phyloP scores from a whole-genome alignment of 441 rosid genomes.

The Bocquillonia castaneifolia region DNA sequence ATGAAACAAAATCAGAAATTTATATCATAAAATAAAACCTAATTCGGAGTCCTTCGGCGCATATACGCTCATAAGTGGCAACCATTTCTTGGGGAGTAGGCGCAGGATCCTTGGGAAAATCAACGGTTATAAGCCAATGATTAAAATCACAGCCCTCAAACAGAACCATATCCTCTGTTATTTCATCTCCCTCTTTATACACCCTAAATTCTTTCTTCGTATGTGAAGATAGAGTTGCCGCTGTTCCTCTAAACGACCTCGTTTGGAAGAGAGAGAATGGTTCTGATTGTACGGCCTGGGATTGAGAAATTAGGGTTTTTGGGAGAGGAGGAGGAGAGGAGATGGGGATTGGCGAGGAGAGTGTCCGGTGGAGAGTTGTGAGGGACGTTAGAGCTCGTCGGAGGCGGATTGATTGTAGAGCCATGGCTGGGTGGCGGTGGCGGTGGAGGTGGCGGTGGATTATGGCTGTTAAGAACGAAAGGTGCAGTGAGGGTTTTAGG shows the following conservation, averaged over 20 bases:
- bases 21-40: conserved; percentile 42
- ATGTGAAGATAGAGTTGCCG: conserved; percentile 25
- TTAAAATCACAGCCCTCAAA: conserved; percentile 75
- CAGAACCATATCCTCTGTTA: conserved; percentile 54
- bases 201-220: conserved; percentile 28
- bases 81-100: conserved; percentile 67
- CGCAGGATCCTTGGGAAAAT: conserved; percentile 52
- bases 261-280: conserved; percentile 1
- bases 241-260: conserved; percentile 28
- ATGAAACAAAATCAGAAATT: background rate
- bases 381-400: conserved; percentile 25
- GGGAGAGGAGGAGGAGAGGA: background rate
- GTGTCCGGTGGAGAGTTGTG: conserved; percentile 10
- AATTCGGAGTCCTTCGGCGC: conserved; percentile 57
- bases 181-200: conserved; percentile 59
- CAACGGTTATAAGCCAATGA: conserved; percentile 71
- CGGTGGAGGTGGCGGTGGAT: background rate
- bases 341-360: conserved; percentile 1
- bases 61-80: conserved; percentile 51
- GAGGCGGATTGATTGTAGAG: conserved; percentile 19
- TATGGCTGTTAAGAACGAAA: too few relatives aligned
- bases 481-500: background rate
- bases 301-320: background rate
- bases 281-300: background rate
- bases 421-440: conserved; percentile 14